Conservation (phyloP, 352 stramenopile genomes). For the Phytophthora tubulina region DNA sequence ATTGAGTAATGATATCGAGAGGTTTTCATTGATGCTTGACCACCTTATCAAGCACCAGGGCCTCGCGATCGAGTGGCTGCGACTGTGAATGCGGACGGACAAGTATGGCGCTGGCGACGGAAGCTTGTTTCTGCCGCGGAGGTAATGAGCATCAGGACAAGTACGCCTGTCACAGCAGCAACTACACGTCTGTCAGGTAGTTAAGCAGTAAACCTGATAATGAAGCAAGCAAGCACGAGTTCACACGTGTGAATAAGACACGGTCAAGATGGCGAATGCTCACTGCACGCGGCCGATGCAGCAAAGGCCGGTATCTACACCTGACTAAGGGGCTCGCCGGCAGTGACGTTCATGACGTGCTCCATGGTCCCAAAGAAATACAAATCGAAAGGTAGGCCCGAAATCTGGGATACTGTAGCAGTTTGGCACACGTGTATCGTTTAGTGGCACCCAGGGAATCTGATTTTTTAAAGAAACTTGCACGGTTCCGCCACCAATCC, state of each 20-base stretch:
- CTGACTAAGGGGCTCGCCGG: too few relatives aligned
- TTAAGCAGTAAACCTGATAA: background rate
- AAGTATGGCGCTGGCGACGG: background rate
- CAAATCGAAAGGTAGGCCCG: too few relatives aligned
- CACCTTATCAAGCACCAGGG: background rate
- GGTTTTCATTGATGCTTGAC: background rate
- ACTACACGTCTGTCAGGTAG: background rate
- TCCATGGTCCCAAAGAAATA: too few relatives aligned
- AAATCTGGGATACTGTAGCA: too few relatives aligned
- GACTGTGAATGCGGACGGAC: background rate
- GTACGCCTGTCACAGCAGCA: background rate
- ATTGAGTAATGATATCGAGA: constrained; percentile 8
- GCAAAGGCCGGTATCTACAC: too few relatives aligned
- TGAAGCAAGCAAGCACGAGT: background rate
- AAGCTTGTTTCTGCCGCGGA: constrained; percentile 8
- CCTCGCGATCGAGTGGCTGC: constrained; percentile 1
- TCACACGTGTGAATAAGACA: background rate
- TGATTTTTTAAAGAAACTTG: too few relatives aligned
- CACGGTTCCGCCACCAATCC: too few relatives aligned
- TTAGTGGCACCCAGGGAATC: too few relatives aligned
- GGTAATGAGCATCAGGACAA: background rate
- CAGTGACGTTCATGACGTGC: too few relatives aligned
- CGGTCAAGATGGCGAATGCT: too few relatives aligned
- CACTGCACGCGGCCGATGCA: too few relatives aligned
- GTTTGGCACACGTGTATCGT: too few relatives aligned